These are phyloP conservation scores for Lantana camara DNA, from an alignment of 257 asterid genomes.

Conservation along the genomic window DNA sequence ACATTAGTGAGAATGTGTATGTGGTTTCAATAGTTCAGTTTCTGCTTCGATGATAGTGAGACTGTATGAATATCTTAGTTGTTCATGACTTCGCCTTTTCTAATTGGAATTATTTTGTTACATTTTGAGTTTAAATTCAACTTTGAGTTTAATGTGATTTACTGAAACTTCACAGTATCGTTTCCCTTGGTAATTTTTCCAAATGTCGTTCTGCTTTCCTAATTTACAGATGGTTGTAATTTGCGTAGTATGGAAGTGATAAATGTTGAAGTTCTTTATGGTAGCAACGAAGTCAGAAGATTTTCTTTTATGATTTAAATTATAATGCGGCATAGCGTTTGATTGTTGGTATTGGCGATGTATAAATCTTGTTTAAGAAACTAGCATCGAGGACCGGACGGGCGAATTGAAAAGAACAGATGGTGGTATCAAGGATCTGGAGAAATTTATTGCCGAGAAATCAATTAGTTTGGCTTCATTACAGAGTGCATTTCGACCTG, in stretches of 20 bases:
- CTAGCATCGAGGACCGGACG: constrained; percentile 32
- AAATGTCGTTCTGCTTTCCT: no score
- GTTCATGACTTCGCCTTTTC: background rate
- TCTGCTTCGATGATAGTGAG: background rate
- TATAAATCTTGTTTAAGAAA: constrained; percentile 30
- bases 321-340: no score
- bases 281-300: no score
- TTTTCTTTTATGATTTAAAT: background rate
- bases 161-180: no score
- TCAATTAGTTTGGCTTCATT: constrained; percentile 41
- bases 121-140: background rate
- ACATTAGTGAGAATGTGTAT: background rate
- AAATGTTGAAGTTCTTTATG: no score
- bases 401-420: constrained; percentile 41
- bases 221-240: no score
- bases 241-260: no score
- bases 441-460: constrained; percentile 39
- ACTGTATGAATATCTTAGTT: background rate
- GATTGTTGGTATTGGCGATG: background rate
- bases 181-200: no score
- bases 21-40: background rate
- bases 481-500: constrained; percentile 35
- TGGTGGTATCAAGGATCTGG: constrained; percentile 38
- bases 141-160: background rate
- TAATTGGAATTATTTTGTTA: background rate